Base-by-base conservation (phyloP, 2,329 filamentous ascomycete genomes). In the Chaetomiaceae sp. region DNA sequence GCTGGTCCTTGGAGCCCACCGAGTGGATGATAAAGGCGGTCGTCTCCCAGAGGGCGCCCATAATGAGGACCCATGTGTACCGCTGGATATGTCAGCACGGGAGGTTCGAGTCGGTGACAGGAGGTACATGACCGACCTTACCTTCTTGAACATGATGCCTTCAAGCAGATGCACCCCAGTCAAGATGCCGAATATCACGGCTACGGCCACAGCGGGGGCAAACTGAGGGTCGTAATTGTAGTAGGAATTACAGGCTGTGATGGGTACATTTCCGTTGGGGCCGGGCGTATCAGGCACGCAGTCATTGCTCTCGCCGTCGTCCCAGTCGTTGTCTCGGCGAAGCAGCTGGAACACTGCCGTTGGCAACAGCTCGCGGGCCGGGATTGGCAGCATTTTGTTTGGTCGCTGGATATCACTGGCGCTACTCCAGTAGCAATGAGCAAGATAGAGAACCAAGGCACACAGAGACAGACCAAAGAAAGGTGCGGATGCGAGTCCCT, bases 1-100 rank as follows among this genome's bases (percentile, higher is more conserved):
- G 71, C 55, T 75, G 72, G 59, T 73, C 53, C 6, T 61, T 66
- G n/a, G 70, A 58, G 20, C 69, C 71, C 4, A 71, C 23, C 0
- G 69, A 61, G 44, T 68, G 67, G 13, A 73, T 57, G 27, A 65
- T 51, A 48, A 75, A 75, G 16, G 64, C 69, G 4, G 65, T 49
- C 4, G 65, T 66, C 54, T 75, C 71, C 71, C 71, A 75, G 0
- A 59, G 23, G 0, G 58, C 67, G 10, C 67, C 70, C 68, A 74
- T 73, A 25, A 72, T 65, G 3, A 72, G 47, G 10, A 74, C 69
- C 71, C 70, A 74, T 2, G 37, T 6, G n/a, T 51, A 55, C 16
- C 47, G 41, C 53, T 54, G 41, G n/a, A 14, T 5, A n/a, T 29
- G 33, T 27, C 25, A 32, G 42, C 13, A 3, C 10, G 18, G 5